Conservation (phyloP, 495 filamentous ascomycete genomes). For the Hypoxylon lenormandii region DNA sequence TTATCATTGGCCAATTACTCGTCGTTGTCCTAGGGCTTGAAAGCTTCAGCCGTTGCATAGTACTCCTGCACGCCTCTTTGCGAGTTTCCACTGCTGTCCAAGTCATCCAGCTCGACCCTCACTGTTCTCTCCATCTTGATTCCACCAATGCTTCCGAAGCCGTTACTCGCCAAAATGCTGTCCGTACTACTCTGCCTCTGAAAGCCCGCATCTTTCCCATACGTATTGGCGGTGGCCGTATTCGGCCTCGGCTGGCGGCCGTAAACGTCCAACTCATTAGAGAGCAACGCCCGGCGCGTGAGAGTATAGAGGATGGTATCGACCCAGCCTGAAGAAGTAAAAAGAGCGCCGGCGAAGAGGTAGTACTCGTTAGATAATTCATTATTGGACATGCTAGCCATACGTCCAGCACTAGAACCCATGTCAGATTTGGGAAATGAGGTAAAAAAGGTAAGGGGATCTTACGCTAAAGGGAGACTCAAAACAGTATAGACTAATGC, state of each 20-base stretch:
- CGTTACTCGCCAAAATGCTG: slow-evolving; percentile 29
- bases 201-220: slow-evolving; percentile 27
- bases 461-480: slow-evolving; percentile 46
- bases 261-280: slow-evolving; percentile 41
- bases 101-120: slow-evolving; percentile 37
- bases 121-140: slow-evolving; percentile 43
- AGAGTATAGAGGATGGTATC: slow-evolving; percentile 73
- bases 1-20: too few relatives aligned
- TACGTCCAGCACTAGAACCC: slow-evolving; percentile 69
- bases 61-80: slow-evolving; percentile 13
- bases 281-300: slow-evolving; percentile 64
- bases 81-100: slow-evolving; percentile 22
- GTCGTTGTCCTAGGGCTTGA: slow-evolving; percentile 13
- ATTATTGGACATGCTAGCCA: slow-evolving; percentile 66
- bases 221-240: neutral
- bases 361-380: slow-evolving; percentile 64
- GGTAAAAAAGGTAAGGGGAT: neutral
- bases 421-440: slow-evolving; percentile 34
- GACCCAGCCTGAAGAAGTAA: slow-evolving; percentile 73
- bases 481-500: slow-evolving; percentile 39
- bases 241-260: slow-evolving; percentile 12
- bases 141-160: slow-evolving; percentile 21
- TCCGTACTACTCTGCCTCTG: slow-evolving; percentile 40
- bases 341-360: slow-evolving; percentile 70
- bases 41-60: slow-evolving; percentile 32